These are phyloP conservation scores for Penicillium angulare DNA, from an alignment of 495 filamentous ascomycete genomes.

Conservation along the genomic window DNA sequence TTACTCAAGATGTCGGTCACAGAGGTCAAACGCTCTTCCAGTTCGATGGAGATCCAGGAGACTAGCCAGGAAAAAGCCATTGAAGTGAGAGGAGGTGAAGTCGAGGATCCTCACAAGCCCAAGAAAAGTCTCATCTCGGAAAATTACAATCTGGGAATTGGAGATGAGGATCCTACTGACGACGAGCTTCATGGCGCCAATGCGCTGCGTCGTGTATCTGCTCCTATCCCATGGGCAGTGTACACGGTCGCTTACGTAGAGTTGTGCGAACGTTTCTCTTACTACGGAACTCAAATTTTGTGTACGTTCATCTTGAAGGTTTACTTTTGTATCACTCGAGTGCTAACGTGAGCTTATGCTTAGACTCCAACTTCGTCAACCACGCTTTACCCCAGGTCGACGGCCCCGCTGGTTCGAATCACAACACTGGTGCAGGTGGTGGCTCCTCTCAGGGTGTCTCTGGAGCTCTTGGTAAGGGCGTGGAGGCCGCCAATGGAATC, in stretches of 20 bases:
- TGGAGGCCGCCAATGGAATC: constrained; percentile 39
- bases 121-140: constrained; percentile 18
- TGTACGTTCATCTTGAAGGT: constrained; percentile 46
- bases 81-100: not conserved
- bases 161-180: constrained; percentile 48
- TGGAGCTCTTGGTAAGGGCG: constrained; percentile 23
- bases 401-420: constrained; percentile 21
- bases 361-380: constrained; percentile 4
- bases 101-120: constrained; percentile 2
- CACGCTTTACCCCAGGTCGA: constrained; percentile 19
- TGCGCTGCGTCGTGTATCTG: constrained; percentile 62
- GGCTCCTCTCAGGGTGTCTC: constrained; percentile 2
- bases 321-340: constrained; percentile 14
- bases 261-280: constrained; percentile 75
- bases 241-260: constrained; percentile 76
- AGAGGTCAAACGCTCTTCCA: constrained; percentile 1
- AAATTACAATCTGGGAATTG: constrained; percentile 7
- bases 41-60: constrained; percentile 15
- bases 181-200: constrained; percentile 48
- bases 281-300: constrained; percentile 73
- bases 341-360: not conserved
- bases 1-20: constrained; percentile 9
- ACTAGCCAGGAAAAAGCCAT: not conserved
- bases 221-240: constrained; percentile 60
- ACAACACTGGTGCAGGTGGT: constrained; percentile 18